These are phyloP conservation scores for Leonotis leonurus DNA, from an alignment of 257 asterid species.

Conservation along the genomic window DNA sequence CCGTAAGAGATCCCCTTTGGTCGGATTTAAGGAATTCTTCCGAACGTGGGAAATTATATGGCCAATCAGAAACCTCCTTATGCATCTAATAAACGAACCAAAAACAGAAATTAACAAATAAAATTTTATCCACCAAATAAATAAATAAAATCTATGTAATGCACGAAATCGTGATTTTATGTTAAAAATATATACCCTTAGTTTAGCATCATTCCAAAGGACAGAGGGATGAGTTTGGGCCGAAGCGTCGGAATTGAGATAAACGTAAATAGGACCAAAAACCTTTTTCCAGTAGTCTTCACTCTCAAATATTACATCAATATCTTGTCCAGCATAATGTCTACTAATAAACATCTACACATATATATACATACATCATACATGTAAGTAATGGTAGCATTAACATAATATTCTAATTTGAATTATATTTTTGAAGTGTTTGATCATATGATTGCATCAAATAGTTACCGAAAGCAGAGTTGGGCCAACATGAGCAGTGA, in stretches of 20 bases:
- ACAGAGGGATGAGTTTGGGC: conserved; percentile 29
- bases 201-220: conserved; percentile 68
- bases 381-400: too few relatives aligned
- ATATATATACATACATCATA: not conserved
- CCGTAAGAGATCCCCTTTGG: conserved; percentile 43
- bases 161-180: too few relatives aligned
- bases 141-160: too few relatives aligned
- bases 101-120: not conserved
- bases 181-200: conserved; percentile 24
- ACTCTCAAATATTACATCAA: conserved; percentile 26
- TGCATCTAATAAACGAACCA: conserved; percentile 36
- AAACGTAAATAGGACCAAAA: conserved; percentile 53
- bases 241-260: conserved; percentile 41
- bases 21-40: conserved; percentile 34
- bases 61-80: conserved; percentile 49
- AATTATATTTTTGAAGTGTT: too few relatives aligned
- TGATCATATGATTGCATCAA: not conserved
- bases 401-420: too few relatives aligned
- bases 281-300: conserved; percentile 74
- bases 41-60: conserved; percentile 46
- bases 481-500: conserved; percentile 74
- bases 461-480: conserved; percentile 39
- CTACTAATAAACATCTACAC: conserved; percentile 50
- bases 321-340: conserved; percentile 58
- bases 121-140: not conserved